Conservation (phyloP, 1,284 basidiomycete genomes). For the Leccinum solheimii region DNA sequence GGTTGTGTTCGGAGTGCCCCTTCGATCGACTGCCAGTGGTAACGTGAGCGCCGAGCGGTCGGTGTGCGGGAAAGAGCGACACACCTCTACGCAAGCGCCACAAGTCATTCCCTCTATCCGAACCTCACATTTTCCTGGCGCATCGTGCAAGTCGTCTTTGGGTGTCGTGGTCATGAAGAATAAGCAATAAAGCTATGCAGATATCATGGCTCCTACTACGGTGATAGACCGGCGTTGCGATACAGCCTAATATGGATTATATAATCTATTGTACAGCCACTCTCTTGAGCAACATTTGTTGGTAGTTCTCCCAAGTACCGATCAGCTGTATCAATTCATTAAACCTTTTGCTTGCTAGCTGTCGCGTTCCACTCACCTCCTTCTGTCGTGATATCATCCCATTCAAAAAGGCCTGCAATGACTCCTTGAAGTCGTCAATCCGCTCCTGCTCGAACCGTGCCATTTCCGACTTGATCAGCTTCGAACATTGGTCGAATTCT, state of each 20-base stretch:
- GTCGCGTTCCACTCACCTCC: slow-evolving; percentile 52
- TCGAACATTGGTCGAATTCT: slow-evolving; percentile 87
- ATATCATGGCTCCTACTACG: background rate
- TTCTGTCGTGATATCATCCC: slow-evolving; percentile 83
- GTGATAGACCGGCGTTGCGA: slow-evolving; percentile 5
- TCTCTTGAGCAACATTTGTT: slow-evolving; percentile 60
- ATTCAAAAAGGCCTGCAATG: slow-evolving; percentile 75
- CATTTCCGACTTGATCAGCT: slow-evolving; percentile 88
- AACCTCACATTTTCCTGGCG: no score
- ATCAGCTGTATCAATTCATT: slow-evolving; percentile 51
- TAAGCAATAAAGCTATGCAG: no score
- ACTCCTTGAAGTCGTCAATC: slow-evolving; percentile 83
- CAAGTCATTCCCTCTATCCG: no score
- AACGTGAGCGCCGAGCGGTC: background rate
- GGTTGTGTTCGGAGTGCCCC: slow-evolving; percentile 80
- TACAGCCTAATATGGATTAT: slow-evolving; percentile 7
- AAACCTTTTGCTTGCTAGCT: background rate
- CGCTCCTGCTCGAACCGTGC: slow-evolving; percentile 93
- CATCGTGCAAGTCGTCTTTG: no score
- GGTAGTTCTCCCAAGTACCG: slow-evolving; percentile 71
- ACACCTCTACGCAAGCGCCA: slow-evolving; percentile 37
- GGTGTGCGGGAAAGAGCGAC: slow-evolving; percentile 21
- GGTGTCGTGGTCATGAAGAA: no score
- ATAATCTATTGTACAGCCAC: slow-evolving; percentile 13
- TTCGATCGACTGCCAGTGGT: slow-evolving; percentile 77